Conservation (phyloP, 257 asterid species). For the Fraxinus anomala region DNA sequence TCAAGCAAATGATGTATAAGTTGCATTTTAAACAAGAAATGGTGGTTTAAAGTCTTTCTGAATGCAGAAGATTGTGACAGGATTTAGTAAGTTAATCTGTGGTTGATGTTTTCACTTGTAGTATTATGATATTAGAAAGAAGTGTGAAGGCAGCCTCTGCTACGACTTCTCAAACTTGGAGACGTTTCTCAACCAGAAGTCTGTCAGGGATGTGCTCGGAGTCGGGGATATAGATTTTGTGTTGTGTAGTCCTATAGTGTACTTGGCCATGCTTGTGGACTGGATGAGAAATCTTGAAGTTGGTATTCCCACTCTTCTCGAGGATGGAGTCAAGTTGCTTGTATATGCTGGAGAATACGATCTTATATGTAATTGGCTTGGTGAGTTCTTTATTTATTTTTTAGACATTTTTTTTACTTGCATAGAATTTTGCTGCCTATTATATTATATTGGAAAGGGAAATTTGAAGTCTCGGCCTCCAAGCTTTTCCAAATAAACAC, state of each 20-base stretch:
- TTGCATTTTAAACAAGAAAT: neutral
- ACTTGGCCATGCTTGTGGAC: constrained; percentile 79
- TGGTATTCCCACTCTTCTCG: constrained; percentile 75
- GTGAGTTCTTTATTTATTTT: constrained; percentile 33
- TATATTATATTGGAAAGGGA: neutral
- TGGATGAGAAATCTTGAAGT: constrained; percentile 88
- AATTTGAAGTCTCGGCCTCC: neutral
- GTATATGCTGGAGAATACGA: constrained; percentile 82
- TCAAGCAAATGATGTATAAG: neutral
- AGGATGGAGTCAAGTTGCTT: constrained; percentile 68
- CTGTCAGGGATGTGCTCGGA: constrained; percentile 59
- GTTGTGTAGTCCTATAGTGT: constrained; percentile 65
- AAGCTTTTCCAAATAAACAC: neutral
- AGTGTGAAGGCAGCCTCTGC: constrained; percentile 74
- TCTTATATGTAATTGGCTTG: constrained; percentile 83
- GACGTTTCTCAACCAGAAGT: constrained; percentile 55
- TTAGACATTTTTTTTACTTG: neutral
- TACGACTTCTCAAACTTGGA: constrained; percentile 82
- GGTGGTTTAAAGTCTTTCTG: neutral
- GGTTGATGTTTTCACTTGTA: constrained; percentile 27
- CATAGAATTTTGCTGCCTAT: neutral
- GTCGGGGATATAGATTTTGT: constrained; percentile 75
- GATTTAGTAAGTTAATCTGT: neutral
- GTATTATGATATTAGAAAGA: constrained; percentile 76
- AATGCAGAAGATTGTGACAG: neutral